Base-by-base conservation (phyloP, 441 rosid genomes). In the Manihot esculenta region DNA sequence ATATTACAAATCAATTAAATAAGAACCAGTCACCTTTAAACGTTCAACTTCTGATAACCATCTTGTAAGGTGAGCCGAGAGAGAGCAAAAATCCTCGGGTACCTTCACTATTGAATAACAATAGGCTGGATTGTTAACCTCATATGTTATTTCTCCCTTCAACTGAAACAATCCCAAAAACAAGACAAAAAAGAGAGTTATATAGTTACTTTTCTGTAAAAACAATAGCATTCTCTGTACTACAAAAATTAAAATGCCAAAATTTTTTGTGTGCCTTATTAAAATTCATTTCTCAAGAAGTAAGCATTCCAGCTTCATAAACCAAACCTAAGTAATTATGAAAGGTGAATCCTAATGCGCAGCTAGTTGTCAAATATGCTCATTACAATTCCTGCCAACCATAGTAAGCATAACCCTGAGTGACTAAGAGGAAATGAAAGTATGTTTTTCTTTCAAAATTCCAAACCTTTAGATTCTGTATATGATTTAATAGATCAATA, bases 121-220 rank as follows among this genome's bases (percentile, higher is more conserved):
- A 75, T 76, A 90, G 68, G 97, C 97, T 3, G 88, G 87, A 77
- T 94, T 97, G 84, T 89, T 94, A 74, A 76, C 48, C 75, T 89
- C 93, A 49, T 89, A 94, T 50, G 91, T 88, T 79, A 94, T 84
- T 84, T 94, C 97, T 72, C 97, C 96, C 76, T 84, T 88, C 73
- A 80, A 78, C 98, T 92, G 82, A 66, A 78, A 78, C 72, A 77
- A 69, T 66, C 51, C 51, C 51, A 73, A 35, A 72, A 71, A 57
- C 51, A 79, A 60, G 23, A 67, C 64, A 78, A 62, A 70, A n/a
- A 57, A 55, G 26, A 12, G 64, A 57, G 53, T 50, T n/a, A 42
- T 35, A 60, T 60, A 23, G 42, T 50, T 23, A 62, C 24, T 23
- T 26, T 15, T 24, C 10, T 64, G 45, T 30, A 33, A 11, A 15